Evolutionary conservation across 2,329 filamentous ascomycete species (phyloP).

Genomic region (Xylaria sp.): DNA sequence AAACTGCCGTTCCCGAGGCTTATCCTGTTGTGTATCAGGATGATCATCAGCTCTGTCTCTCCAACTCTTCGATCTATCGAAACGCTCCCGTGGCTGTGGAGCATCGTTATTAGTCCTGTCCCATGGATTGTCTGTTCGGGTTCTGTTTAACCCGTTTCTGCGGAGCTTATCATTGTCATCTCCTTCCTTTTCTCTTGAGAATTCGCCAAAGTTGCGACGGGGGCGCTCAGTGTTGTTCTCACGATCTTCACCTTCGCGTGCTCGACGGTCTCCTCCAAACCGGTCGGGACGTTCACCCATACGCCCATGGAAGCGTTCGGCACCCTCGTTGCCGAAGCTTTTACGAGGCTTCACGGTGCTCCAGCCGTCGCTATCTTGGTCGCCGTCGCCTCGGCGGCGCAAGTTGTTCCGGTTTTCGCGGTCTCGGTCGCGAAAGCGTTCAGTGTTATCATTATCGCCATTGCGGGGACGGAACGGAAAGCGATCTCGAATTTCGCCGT

Average conservation of each 20-base stretch:
- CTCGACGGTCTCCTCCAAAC: conserved; percentile 54
- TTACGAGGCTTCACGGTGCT: conserved; percentile 78
- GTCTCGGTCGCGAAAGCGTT: conserved; percentile 52
- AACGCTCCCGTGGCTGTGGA: conserved; percentile 59
- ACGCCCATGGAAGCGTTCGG: conserved; percentile 74
- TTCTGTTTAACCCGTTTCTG: conserved; percentile 72
- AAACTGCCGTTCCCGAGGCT: conserved; percentile 67
- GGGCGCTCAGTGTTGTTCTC: conserved; percentile 65
- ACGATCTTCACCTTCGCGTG: conserved; percentile 56
- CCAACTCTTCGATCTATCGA: conserved; percentile 70
- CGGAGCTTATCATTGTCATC: conserved; percentile 66
- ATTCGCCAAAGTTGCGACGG: conserved; percentile 61
- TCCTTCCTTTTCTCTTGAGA: conserved; percentile 57
- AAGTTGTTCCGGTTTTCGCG: conserved; percentile 59
- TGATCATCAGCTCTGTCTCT: conserved; percentile 61
- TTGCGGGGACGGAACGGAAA: conserved; percentile 67
- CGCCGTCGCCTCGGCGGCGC: conserved; percentile 64
- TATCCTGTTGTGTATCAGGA: conserved; percentile 52
- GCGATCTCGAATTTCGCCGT: conserved; percentile 64
- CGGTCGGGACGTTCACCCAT: conserved; percentile 65
- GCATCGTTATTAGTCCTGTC: conserved; percentile 67
- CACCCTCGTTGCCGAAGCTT: conserved; percentile 77
- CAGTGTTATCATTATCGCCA: conserved; percentile 58
- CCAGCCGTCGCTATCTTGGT: conserved; percentile 77
- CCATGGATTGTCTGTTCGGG: conserved; percentile 78